These are phyloP conservation scores for Pseudofabraea citricarpa DNA, from an alignment of 2,329 filamentous ascomycete species.

Conservation along the genomic window DNA sequence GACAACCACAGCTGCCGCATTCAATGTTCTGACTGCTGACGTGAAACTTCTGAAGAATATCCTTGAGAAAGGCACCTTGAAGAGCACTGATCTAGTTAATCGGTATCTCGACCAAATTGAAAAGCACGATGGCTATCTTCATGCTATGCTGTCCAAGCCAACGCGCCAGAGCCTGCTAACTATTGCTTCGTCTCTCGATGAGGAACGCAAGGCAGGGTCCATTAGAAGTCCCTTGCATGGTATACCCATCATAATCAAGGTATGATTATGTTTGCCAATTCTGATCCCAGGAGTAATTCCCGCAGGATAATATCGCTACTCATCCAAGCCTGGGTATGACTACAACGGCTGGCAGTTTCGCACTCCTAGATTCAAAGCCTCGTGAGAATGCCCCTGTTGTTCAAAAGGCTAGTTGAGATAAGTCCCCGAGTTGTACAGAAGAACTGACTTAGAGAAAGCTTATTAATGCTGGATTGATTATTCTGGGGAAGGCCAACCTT, in stretches of 20 bases:
- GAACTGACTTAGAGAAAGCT: conserved; percentile 26
- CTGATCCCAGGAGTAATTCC: conserved; percentile 39
- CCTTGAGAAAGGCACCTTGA: background rate
- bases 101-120: conserved; percentile 19
- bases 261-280: conserved; percentile 48
- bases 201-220: conserved; percentile 38
- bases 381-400: background rate
- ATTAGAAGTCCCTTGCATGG: conserved; percentile 49
- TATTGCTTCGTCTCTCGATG: conserved; percentile 45
- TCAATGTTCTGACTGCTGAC: background rate
- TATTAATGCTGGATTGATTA: conserved; percentile 52
- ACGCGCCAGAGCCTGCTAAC: conserved; percentile 29
- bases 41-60: background rate
- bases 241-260: conserved; percentile 45
- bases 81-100: conserved; percentile 16
- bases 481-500: conserved; percentile 38
- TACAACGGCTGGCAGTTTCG: conserved; percentile 54
- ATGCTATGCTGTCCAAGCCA: conserved; percentile 43
- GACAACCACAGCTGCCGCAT: too few relatives aligned
- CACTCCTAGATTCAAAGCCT: conserved; percentile 42
- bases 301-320: conserved; percentile 49
- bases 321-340: conserved; percentile 47
- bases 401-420: conserved; percentile 22
- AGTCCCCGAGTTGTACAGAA: conserved; percentile 63
- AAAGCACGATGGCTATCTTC: conserved; percentile 22